A percentile compares a stretch with the other conserved stretches of the same genome.
Evolutionary conservation across 2,329 filamentous ascomycete genomes (phyloP).

Genomic region (Clarireedia sp.): DNA sequence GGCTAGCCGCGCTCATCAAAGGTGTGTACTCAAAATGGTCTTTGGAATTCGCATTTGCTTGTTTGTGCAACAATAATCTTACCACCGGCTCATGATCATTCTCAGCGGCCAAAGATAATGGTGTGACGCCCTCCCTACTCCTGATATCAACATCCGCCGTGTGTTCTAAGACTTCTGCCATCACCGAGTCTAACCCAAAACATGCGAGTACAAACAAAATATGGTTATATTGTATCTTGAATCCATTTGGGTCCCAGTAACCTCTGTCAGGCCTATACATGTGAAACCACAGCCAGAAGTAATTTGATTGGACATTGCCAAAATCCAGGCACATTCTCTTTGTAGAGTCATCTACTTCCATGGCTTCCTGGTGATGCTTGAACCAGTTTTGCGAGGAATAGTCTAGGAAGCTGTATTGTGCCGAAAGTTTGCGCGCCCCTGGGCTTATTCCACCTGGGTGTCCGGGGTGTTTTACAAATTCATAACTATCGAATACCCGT

Average conservation of each 20-base stretch:
- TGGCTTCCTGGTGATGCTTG: neutral
- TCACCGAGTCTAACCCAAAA: neutral
- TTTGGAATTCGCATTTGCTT: no score
- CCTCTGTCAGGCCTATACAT: no score
- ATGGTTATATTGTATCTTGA: neutral
- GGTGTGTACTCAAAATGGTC: no score
- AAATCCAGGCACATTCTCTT: neutral
- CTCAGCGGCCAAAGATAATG: neutral
- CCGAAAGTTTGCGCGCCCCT: neutral
- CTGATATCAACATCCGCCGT: neutral
- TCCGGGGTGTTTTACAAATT: no score
- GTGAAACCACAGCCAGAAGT: neutral
- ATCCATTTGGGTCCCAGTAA: no score
- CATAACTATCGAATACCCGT: no score
- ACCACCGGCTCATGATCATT: neutral
- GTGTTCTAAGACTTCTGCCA: neutral
- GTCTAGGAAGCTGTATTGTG: neutral
- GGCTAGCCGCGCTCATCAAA: no score
- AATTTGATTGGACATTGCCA: neutral
- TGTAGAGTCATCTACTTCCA: neutral
- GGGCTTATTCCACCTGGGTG: no score
- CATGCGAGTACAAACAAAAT: neutral
- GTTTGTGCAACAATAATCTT: neutral
- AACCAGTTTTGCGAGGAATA: neutral
- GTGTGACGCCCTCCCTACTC: neutral